phyloP scores from a whole-genome alignment of 1,139 yeast species.

The Chernovozyma aurita region DNA sequence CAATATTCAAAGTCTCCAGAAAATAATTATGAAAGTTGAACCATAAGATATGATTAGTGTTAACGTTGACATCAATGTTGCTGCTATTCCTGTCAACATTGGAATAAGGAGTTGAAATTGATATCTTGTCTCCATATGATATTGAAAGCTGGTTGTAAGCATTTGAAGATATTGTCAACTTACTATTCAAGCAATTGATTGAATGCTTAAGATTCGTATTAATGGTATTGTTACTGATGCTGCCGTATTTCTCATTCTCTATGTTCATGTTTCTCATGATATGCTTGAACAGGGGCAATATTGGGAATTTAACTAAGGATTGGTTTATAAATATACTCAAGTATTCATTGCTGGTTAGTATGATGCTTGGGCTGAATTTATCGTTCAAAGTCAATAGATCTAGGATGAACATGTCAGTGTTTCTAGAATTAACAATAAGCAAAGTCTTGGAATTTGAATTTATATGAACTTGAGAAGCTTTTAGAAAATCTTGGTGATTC shows the following conservation, averaged over 20 bases:
- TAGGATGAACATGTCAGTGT: slow-evolving; percentile 18
- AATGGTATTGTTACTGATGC: slow-evolving; percentile 8
- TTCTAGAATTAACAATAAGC: slow-evolving; percentile 18
- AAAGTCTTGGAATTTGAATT: slow-evolving; percentile 25
- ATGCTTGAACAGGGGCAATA: slow-evolving; percentile 27
- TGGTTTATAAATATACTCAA: slow-evolving; percentile 17
- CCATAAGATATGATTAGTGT: slow-evolving; percentile 37
- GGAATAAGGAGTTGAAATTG: slow-evolving; percentile 36
- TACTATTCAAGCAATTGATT: slow-evolving; percentile 16
- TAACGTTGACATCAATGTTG: slow-evolving; percentile 13
- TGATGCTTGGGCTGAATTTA: slow-evolving; percentile 11
- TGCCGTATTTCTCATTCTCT: slow-evolving; percentile 10
- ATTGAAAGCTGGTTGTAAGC: slow-evolving; percentile 26
- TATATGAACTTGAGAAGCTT: slow-evolving; percentile 19
- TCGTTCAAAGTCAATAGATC: slow-evolving; percentile 18
- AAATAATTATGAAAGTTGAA: slow-evolving; percentile 33
- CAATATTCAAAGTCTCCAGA: slow-evolving; percentile 31
- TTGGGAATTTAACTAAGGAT: slow-evolving; percentile 23
- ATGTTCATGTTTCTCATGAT: slow-evolving; percentile 20
- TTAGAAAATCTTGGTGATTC: slow-evolving; percentile 17
- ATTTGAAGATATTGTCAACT: slow-evolving; percentile 22
- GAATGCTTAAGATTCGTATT: too few relatives aligned
- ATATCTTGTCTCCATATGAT: slow-evolving; percentile 25
- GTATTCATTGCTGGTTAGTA: slow-evolving; percentile 25
- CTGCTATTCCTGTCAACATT: slow-evolving; percentile 5